Base-by-base conservation (phyloP, 2,329 filamentous ascomycete species). In the Fusarium duplospermum region DNA sequence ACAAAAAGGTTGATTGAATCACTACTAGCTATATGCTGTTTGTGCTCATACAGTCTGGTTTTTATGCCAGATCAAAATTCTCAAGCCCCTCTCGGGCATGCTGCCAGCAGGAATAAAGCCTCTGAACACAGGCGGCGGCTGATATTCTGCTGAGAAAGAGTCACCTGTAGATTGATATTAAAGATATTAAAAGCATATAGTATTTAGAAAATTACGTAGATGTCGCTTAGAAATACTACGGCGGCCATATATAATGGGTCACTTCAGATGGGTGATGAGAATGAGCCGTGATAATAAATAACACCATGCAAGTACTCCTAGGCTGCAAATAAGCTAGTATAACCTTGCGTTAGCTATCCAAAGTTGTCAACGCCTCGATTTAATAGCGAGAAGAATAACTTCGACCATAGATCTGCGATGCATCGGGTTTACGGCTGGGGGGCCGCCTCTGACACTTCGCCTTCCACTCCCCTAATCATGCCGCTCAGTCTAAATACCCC, bases 401-500 rank as follows among this genome's bases (percentile, higher is more conserved):
- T 40, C 38, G 10, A 5, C 10, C 20, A 7, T 20, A 20, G 20
- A n/a, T 40, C 4, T 20, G 9, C 3, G n/a, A 3, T 10, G n/a
- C 4, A 13, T n/a, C n/a, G n/a, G n/a, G 9, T 20, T n/a, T 40
- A 40, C n/a, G 38, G 20, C n/a, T 45, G 7, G 4, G 5, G 42
- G 13, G 1, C 13, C 11, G 10, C 6, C n/a, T n/a, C n/a, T 10
- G 38, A 42, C 11, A 14, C 20, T 24, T 45, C 42, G 11, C n/a
- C n/a, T 45, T 45, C 13, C 42, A 45, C 24, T 11, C 45, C 1
- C 45, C 24, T 5, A n/a, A 29, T 27, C 57, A 71, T 52, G 5
- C 68, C 60, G 2, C 38, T 59, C 9, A 68, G 36, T 22, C 68
- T 62, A 4, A 71, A 71, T 14, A 38, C 45, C 2, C 68, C 68